Conservation (phyloP, 305 asterid species). For the Fraxinus angustifolia region DNA sequence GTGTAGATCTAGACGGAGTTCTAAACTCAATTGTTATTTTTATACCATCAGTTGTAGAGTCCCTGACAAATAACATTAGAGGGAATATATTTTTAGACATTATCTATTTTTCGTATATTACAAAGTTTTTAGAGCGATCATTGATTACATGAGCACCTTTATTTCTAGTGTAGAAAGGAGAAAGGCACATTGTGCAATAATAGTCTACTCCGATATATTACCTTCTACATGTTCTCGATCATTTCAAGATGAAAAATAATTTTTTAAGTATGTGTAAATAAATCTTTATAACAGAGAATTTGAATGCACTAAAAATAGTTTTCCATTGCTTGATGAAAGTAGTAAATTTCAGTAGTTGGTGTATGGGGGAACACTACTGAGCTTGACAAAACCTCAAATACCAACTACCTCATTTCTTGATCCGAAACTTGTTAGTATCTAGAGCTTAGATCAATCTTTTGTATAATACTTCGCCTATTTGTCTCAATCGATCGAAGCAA, state of each 20-base stretch:
- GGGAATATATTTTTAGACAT: neutral
- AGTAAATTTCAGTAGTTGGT: too few relatives aligned
- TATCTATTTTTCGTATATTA: too few relatives aligned
- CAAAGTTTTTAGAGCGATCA: neutral
- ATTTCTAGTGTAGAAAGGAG: neutral
- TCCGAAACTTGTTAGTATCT: too few relatives aligned
- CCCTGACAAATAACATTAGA: neutral
- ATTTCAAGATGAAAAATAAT: neutral
- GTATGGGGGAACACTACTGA: neutral
- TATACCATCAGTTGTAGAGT: neutral
- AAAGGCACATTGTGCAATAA: neutral
- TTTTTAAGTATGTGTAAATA: too few relatives aligned
- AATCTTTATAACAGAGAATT: neutral
- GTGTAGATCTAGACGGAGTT: neutral
- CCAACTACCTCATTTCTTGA: neutral
- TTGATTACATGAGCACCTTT: neutral
- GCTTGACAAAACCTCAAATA: neutral
- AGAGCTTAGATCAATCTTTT: too few relatives aligned
- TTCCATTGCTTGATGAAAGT: neutral
- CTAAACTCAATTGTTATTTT: neutral
- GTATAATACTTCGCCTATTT: too few relatives aligned
- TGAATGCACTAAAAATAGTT: neutral
- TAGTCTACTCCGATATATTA: too few relatives aligned
- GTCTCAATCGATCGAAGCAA: neutral
- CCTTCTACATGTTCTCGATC: neutral